Evolutionary conservation across 768 basidiomycete genomes (phyloP).

Genomic region (Mycena latifolia): DNA sequence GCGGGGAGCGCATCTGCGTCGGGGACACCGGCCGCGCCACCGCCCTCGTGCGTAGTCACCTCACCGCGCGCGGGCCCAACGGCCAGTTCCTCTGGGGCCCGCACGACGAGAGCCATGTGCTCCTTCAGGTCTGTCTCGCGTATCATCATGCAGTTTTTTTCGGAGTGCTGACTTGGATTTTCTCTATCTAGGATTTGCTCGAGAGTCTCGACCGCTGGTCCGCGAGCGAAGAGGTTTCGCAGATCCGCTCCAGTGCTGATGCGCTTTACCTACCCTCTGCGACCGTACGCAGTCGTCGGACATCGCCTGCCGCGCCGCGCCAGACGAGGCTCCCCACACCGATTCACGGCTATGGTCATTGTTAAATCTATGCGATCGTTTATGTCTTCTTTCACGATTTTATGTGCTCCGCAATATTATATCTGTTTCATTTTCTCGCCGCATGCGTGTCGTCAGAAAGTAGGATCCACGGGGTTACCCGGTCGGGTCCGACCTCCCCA

Average conservation of each 20-base stretch:
- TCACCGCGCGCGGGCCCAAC: background rate
- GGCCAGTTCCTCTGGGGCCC: background rate
- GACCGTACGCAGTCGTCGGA: background rate
- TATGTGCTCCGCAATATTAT: no score
- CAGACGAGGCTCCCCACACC: background rate
- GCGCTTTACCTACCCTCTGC: background rate
- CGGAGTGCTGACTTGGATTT: background rate
- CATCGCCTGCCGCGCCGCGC: background rate
- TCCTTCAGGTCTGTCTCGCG: background rate
- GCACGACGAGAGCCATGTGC: background rate
- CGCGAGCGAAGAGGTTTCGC: background rate
- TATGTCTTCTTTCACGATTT: no score
- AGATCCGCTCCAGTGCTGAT: no score
- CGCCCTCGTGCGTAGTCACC: background rate
- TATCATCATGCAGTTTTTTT: background rate
- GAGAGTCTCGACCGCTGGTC: background rate
- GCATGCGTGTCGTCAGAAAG: no score
- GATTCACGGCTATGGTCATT: background rate
- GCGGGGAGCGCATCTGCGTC: background rate
- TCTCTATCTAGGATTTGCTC: background rate
- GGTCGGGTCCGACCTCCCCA: no score
- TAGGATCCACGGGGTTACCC: no score
- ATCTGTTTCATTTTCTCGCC: no score
- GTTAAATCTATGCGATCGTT: no score
- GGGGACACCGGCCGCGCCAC: background rate